phyloP scores from a whole-genome alignment of 306 rosid species.

The Quercus variabilis region DNA sequence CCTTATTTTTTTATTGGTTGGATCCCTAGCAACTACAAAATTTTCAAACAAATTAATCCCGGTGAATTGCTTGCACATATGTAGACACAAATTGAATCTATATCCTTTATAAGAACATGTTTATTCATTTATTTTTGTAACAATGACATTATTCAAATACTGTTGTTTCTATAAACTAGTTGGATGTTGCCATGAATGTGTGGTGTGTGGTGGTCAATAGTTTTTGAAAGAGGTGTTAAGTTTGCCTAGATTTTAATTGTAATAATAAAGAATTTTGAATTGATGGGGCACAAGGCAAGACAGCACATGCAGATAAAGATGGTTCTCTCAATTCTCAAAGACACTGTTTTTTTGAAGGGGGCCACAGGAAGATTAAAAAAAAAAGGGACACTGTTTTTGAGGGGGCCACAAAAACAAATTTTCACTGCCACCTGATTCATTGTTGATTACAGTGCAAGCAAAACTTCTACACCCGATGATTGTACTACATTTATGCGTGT shows the following conservation, averaged over 20 bases:
- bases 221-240: background rate
- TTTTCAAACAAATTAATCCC: no score
- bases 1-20: no score
- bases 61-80: no score
- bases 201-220: no score
- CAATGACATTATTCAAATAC: no score
- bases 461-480: background rate
- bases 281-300: background rate
- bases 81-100: no score
- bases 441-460: no score
- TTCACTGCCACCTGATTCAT: background rate
- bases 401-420: background rate
- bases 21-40: no score
- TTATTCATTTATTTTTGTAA: no score
- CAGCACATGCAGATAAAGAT: background rate
- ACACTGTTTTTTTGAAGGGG: background rate
- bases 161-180: no score
- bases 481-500: background rate
- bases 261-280: background rate
- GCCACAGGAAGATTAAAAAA: background rate
- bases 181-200: no score
- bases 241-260: background rate
- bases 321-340: background rate
- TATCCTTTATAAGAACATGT: no score
- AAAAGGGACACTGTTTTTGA: background rate